Evolutionary conservation across 2,329 filamentous ascomycete genomes (phyloP).

Genomic region (Claviceps sp.): DNA sequence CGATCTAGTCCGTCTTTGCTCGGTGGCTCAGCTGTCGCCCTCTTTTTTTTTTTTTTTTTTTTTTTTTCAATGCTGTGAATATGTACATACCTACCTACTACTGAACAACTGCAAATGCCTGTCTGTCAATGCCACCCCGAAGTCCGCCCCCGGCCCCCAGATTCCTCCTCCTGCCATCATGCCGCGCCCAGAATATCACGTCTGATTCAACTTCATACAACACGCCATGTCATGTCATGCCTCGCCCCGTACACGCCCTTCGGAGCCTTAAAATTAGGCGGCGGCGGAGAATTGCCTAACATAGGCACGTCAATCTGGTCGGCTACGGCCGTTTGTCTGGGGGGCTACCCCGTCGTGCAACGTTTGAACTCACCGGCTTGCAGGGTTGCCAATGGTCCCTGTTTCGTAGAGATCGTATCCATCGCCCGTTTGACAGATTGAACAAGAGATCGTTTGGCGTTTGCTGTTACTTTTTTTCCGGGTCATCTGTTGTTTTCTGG

Average conservation of each 20-base stretch:
- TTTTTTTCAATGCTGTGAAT: no score
- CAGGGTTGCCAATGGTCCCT: slow-evolving; percentile 2
- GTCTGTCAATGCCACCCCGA: background rate
- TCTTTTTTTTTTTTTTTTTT: no score
- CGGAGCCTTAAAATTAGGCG: background rate
- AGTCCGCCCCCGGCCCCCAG: no score
- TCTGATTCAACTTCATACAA: background rate
- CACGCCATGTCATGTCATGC: background rate
- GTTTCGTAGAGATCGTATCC: background rate
- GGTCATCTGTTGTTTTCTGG: background rate
- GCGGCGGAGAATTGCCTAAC: slow-evolving; percentile 4
- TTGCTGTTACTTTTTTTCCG: background rate
- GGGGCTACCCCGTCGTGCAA: background rate
- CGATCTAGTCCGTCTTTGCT: background rate
- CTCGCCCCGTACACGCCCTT: background rate
- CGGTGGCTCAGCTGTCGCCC: background rate
- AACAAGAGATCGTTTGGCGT: background rate
- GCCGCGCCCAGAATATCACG: background rate
- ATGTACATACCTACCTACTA: no score
- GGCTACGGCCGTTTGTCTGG: background rate
- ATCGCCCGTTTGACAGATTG: background rate
- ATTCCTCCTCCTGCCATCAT: background rate
- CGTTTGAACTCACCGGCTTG: slow-evolving; percentile 4
- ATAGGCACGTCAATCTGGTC: background rate
- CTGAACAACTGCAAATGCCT: background rate